These are phyloP conservation scores for Wickerhamomyces sp. DNA, from an alignment of 1,139 yeast genomes.

Conservation along the genomic window DNA sequence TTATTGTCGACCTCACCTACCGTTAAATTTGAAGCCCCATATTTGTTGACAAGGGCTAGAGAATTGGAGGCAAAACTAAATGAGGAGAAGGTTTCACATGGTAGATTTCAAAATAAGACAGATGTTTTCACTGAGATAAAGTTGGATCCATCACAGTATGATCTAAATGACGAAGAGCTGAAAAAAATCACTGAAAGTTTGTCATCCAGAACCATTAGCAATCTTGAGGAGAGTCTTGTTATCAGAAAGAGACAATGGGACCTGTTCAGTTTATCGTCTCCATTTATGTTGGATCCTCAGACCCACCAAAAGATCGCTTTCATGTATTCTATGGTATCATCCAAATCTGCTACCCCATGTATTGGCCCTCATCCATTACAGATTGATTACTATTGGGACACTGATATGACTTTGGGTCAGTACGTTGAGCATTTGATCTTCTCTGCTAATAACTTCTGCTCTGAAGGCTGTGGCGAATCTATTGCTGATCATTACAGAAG, in stretches of 20 bases:
- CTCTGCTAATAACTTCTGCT: slow-evolving; percentile 63
- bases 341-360: slow-evolving; percentile 86
- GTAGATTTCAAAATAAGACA: slow-evolving; percentile 14
- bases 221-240: slow-evolving; percentile 31
- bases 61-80: slow-evolving; percentile 44
- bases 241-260: slow-evolving; percentile 57
- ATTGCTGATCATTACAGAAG: slow-evolving; percentile 75
- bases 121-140: slow-evolving; percentile 17
- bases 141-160: slow-evolving; percentile 1
- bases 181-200: slow-evolving; percentile 26
- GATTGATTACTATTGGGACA: slow-evolving; percentile 86
- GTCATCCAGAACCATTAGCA: slow-evolving; percentile 32
- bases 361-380: slow-evolving; percentile 80
- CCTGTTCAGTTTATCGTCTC: slow-evolving; percentile 41
- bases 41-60: slow-evolving; percentile 50
- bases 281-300: slow-evolving; percentile 55
- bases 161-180: slow-evolving; percentile 10
- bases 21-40: slow-evolving; percentile 64
- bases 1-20: slow-evolving; percentile 72
- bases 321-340: slow-evolving; percentile 76
- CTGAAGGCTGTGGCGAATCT: slow-evolving; percentile 75
- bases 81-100: slow-evolving; percentile 27
- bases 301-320: slow-evolving; percentile 75
- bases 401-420: slow-evolving; percentile 85
- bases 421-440: slow-evolving; percentile 76